Base-by-base conservation (phyloP, 768 basidiomycete genomes). In the Termitomyces eurrhizus region DNA sequence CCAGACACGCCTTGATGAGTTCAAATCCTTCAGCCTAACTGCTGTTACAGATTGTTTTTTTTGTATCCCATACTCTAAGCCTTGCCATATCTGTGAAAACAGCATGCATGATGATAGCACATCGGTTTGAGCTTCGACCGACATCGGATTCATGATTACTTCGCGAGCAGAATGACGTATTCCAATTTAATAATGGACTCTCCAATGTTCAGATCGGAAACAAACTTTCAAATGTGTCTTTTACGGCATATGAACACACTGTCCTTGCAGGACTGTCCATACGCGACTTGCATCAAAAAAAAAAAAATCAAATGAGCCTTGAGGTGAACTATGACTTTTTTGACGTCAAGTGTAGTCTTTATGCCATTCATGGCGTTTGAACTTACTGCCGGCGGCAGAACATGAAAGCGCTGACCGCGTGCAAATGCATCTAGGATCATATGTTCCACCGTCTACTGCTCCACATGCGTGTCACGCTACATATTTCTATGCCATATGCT, bases 371-470 rank as follows among this genome's bases (percentile, higher is more conserved):
- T 9, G 51, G 11, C 53, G 9, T 36, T 21, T 6, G 13, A n/a
- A 54, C 53, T 41, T 54, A 29, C 53, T 41, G 26, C 39, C 53
- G 53, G 53, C 39, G 53, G 53, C 18, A 54, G 39, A 53, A 54
- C 18, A 54, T n/a, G 26, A 18, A 39, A 54, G 53, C 53, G 11
- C 16, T 5, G 5, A 12, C 24, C 26, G 16, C 26, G 32, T 54
- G 37, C n/a, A 14, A 41, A 1, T 16, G 39, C 39, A 16, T n/a
- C 41, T 42, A 42, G 3, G 42, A 44, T 21, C 9, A 44, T 44
- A 44, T 44, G 51, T 52, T 52, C 21, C 13, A 4, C 51, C 52
- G 16, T 53, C 36, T 14, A 16, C 52, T 24, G 52, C 14, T 39
- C 24, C 24, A 53, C 21, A 35, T 9, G 37, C 39, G 35, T 29